Evolutionary conservation across 2,329 filamentous ascomycete species (phyloP).

Genomic region (Acephala macrosclerotiorum): DNA sequence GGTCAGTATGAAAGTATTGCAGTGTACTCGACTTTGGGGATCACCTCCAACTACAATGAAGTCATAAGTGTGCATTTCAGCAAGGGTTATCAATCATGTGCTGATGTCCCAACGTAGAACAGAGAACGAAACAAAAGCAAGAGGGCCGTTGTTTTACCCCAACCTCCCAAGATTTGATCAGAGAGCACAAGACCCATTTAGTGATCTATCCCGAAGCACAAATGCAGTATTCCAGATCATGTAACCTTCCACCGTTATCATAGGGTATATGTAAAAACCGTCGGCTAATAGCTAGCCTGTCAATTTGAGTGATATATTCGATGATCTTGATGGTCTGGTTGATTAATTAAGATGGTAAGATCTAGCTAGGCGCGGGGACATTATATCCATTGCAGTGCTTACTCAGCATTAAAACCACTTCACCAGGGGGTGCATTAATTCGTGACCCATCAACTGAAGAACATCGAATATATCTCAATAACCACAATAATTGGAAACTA

Average conservation of each 20-base stretch:
- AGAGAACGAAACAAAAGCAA: background rate
- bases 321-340: too few relatives aligned
- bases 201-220: background rate
- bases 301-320: too few relatives aligned
- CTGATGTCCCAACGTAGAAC: background rate
- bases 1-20: background rate
- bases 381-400: too few relatives aligned
- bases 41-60: slow-evolving; percentile 8
- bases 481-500: too few relatives aligned
- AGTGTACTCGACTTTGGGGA: background rate
- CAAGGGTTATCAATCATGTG: background rate
- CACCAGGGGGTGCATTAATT: too few relatives aligned
- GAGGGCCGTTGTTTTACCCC: background rate
- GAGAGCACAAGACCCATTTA: background rate
- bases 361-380: too few relatives aligned
- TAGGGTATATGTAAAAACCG: background rate
- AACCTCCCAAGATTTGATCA: background rate
- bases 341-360: too few relatives aligned
- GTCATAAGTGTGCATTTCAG: background rate
- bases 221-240: background rate
- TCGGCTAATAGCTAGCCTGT: slow-evolving; percentile 11
- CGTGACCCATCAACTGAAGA: too few relatives aligned
- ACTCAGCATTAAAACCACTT: too few relatives aligned
- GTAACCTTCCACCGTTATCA: background rate
- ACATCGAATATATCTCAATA: too few relatives aligned